These are phyloP conservation scores for Hypoxylon sp. DNA, from an alignment of 2,329 filamentous ascomycete genomes.

Conservation along the genomic window DNA sequence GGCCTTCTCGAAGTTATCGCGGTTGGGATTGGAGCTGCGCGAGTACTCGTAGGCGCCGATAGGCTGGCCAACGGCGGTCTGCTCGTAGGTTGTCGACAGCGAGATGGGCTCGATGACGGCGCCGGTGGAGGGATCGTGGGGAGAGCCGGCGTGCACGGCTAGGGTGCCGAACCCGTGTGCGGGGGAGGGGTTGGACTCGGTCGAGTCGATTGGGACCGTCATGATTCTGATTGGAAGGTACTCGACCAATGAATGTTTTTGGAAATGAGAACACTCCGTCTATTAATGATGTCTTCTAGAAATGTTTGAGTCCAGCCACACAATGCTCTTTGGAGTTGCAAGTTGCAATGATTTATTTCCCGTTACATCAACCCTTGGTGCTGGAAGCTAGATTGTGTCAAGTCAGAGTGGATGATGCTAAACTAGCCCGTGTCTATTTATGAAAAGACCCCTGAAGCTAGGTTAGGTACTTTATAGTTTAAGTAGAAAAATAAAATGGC, in stretches of 20 bases:
- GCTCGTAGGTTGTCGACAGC: slow-evolving; percentile 95
- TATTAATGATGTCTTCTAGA: not conserved
- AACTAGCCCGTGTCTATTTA: slow-evolving; percentile 3
- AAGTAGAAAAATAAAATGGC: not conserved
- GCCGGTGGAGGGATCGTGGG: slow-evolving; percentile 90
- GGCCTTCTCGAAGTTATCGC: slow-evolving; percentile 91
- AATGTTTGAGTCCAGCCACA: not conserved
- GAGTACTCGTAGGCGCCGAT: slow-evolving; percentile 94
- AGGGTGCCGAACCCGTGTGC: slow-evolving; percentile 89
- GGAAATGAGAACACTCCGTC: not conserved
- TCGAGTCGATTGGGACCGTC: slow-evolving; percentile 56
- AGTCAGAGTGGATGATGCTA: not conserved
- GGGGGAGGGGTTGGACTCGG: slow-evolving; percentile 82
- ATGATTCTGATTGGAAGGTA: slow-evolving; percentile 31
- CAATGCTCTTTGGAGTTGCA: too few species aligned
- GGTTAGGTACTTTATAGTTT: not conserved
- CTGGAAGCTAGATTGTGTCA: not conserved
- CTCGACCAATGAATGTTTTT: not conserved
- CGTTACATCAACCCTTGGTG: not conserved
- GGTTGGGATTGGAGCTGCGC: slow-evolving; percentile 92
- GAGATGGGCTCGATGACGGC: slow-evolving; percentile 98
- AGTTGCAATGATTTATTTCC: not conserved
- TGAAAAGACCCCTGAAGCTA: not conserved
- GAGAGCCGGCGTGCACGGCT: slow-evolving; percentile 92
- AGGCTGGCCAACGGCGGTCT: slow-evolving; percentile 86